Evolutionary conservation across 148 eudicot genomes (phyloP).

Genomic region (Arctostaphylos glauca): DNA sequence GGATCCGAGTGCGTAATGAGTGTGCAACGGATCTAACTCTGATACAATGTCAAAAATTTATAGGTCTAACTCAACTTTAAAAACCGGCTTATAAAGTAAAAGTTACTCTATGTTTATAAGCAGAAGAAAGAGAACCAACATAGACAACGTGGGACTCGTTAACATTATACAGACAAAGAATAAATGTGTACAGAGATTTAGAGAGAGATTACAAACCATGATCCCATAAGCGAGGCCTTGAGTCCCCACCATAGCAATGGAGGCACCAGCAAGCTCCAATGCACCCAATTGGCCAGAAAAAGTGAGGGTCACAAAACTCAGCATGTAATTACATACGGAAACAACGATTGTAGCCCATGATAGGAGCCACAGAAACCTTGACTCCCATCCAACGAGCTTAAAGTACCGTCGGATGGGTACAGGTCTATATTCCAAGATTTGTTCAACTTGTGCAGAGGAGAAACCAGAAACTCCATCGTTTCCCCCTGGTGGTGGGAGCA

Average conservation of each 20-base stretch:
- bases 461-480: too few relatives aligned
- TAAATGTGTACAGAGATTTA: too few relatives aligned
- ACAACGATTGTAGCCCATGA: slow-evolving; percentile 49
- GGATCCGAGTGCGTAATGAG: too few relatives aligned
- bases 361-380: slow-evolving; percentile 42
- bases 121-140: too few relatives aligned
- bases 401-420: slow-evolving; percentile 30
- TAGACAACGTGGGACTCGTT: too few relatives aligned
- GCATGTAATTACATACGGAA: slow-evolving; percentile 46
- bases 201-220: slow-evolving; percentile 17
- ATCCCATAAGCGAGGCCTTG: slow-evolving; percentile 35
- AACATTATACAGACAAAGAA: too few relatives aligned
- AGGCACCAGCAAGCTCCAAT: slow-evolving; percentile 21
- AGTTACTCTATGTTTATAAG: too few relatives aligned
- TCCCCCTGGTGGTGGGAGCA: not conserved
- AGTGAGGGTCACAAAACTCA: slow-evolving; percentile 12
- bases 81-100: too few relatives aligned
- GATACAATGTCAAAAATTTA: too few relatives aligned
- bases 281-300: slow-evolving; percentile 19
- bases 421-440: slow-evolving; percentile 30
- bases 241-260: slow-evolving; percentile 27
- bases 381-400: slow-evolving; percentile 44
- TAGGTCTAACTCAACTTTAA: too few relatives aligned
- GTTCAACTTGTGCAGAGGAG: slow-evolving; percentile 24
- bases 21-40: too few relatives aligned